phyloP scores from a whole-genome alignment of 768 basidiomycete species.

The Sporobolomyces phaffii region DNA sequence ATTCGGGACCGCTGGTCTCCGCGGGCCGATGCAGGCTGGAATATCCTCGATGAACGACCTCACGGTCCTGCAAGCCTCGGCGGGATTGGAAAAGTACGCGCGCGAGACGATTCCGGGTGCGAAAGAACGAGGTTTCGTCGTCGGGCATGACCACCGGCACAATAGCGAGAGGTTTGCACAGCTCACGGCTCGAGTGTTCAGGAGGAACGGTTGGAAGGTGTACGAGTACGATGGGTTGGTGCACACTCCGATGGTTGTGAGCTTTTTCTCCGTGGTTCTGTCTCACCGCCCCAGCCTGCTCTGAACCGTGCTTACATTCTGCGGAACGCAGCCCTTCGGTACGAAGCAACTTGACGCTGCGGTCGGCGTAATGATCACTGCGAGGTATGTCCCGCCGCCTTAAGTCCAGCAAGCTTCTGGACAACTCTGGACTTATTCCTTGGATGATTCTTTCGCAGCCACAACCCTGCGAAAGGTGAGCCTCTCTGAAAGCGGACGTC shows the following conservation, averaged over 20 bases:
- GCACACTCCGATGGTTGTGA: conserved; percentile 54
- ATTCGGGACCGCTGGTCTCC: conserved; percentile 82
- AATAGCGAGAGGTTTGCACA: conserved; percentile 72
- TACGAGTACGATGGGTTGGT: conserved; percentile 65
- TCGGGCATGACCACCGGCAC: conserved; percentile 80
- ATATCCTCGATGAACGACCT: conserved; percentile 89
- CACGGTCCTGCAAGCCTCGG: conserved; percentile 44
- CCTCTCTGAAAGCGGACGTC: not conserved
- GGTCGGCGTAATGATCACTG: conserved; percentile 82
- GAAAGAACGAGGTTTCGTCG: conserved; percentile 61
- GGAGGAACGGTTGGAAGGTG: conserved; percentile 60
- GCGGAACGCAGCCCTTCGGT: conserved; percentile 55
- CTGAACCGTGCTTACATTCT: not conserved
- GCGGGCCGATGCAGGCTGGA: conserved; percentile 79
- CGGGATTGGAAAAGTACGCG: conserved; percentile 36
- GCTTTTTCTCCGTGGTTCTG: not conserved
- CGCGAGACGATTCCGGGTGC: conserved; percentile 45
- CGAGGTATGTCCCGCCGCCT: not conserved
- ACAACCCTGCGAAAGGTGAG: conserved; percentile 64
- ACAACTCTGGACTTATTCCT: conserved; percentile 52
- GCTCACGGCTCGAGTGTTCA: conserved; percentile 66
- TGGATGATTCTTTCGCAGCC: conserved; percentile 54
- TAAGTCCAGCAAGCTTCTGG: no score
- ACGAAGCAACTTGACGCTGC: conserved; percentile 63
- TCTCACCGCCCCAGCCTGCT: not conserved